Evolutionary conservation across 495 filamentous ascomycete species (phyloP).

Genomic region (Hyaloscypha finlandica): DNA sequence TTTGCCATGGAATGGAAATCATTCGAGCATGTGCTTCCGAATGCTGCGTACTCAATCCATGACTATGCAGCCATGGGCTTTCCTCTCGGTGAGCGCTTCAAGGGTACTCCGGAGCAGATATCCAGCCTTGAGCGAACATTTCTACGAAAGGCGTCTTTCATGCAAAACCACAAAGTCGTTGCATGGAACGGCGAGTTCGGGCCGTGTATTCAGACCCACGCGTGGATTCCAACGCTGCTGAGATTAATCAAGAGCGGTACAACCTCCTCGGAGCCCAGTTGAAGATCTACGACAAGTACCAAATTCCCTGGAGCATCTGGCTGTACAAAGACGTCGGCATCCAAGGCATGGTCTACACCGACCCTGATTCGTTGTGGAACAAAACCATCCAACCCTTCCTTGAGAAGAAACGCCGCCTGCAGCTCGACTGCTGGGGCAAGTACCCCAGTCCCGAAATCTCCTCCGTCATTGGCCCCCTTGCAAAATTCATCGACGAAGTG

Average conservation of each 20-base stretch:
- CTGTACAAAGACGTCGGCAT: conserved; percentile 67
- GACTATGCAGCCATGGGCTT: conserved; percentile 64
- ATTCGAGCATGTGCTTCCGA: conserved; percentile 39
- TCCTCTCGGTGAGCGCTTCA: conserved; percentile 55
- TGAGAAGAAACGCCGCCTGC: conserved; percentile 54
- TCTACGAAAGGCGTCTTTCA: conserved; percentile 58
- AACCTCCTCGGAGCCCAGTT: conserved; percentile 59
- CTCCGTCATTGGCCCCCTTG: conserved; percentile 30
- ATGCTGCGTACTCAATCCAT: conserved; percentile 63
- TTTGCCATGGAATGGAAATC: conserved; percentile 56
- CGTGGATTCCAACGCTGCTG: conserved; percentile 38
- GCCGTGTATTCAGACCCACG: conserved; percentile 54
- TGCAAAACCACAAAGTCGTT: conserved; percentile 51
- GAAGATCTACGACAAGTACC: conserved; percentile 56
- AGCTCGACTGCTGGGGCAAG: conserved; percentile 64
- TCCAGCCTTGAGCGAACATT: conserved; percentile 49
- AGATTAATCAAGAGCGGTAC: conserved; percentile 56
- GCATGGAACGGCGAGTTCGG: conserved; percentile 73
- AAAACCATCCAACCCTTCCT: conserved; percentile 53
- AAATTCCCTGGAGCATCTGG: conserved; percentile 66
- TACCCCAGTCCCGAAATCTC: conserved; percentile 57
- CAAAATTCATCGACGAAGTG: conserved; percentile 59
- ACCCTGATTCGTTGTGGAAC: conserved; percentile 52
- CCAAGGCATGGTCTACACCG: conserved; percentile 62
- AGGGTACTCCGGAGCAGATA: conserved; percentile 54